Evolutionary conservation across 2,329 filamentous ascomycete species (phyloP).

Genomic region (Neopestalotiopsis clavispora): DNA sequence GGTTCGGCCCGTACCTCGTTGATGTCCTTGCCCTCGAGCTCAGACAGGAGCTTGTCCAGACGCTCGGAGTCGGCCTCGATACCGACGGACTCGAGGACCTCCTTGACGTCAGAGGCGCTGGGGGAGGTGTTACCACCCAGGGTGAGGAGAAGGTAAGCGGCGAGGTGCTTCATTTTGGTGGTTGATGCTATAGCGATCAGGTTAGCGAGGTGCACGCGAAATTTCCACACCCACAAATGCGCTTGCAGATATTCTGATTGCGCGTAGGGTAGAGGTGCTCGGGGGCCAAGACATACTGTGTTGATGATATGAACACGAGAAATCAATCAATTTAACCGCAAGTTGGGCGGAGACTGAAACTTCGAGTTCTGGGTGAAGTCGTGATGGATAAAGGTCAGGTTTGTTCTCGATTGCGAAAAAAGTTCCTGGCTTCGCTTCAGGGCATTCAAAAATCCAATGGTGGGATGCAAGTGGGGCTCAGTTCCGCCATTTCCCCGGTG

Average conservation of each 20-base stretch:
- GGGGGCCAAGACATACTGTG: neutral
- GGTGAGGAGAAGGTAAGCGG: slow-evolving; percentile 96
- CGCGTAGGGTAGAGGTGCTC: slow-evolving; percentile 5
- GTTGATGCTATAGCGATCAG: slow-evolving; percentile 35
- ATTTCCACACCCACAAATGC: neutral
- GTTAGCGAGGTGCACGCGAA: slow-evolving; percentile 23
- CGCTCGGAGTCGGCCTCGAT: slow-evolving; percentile 92
- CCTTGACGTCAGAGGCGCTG: slow-evolving; percentile 84
- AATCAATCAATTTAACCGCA: slow-evolving; percentile 99
- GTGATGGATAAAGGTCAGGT: slow-evolving; percentile 9
- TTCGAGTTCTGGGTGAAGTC: slow-evolving; percentile 74
- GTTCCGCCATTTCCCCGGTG: neutral
- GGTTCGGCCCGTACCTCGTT: slow-evolving; percentile 72
- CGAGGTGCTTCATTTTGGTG: slow-evolving; percentile 98
- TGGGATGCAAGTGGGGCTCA: neutral
- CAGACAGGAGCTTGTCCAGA: slow-evolving; percentile 82
- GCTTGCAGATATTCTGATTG: neutral
- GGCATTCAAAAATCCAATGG: slow-evolving; percentile 9
- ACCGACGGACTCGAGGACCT: slow-evolving; percentile 89
- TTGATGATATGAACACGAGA: slow-evolving; percentile 73
- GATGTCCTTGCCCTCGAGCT: slow-evolving; percentile 93
- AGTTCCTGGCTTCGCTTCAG: neutral
- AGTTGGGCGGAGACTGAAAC: slow-evolving; percentile 98
- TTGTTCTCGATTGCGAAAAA: slow-evolving; percentile 13
- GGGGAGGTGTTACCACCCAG: slow-evolving; percentile 92